Evolutionary conservation across 345 rosid species (phyloP).

Genomic region (thale cress (Arabidopsis thaliana)): TAIR10.1 NC_003075.7:14208001-14208500

Average conservation of each 20-base stretch:
- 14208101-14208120: not conserved
- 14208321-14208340: slow-evolving; percentile 40
- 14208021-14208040: slow-evolving; percentile 28
- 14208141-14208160: slow-evolving; percentile 20
- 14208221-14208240: not conserved
- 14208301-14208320: slow-evolving; percentile 36
- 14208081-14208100: slow-evolving; percentile 1
- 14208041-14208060: slow-evolving; percentile 4
- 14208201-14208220: not conserved
- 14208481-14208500: slow-evolving; percentile 17
- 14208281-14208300: slow-evolving; percentile 8
- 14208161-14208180: slow-evolving; percentile 38
- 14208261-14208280: slow-evolving; percentile 8
- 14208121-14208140: not conserved
- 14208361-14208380: slow-evolving; percentile 36
- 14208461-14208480: slow-evolving; percentile 27
- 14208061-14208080: slow-evolving; percentile 22
- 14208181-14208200: slow-evolving; percentile 8
- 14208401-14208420: slow-evolving; percentile 38
- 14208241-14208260: not conserved
- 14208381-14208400: slow-evolving; percentile 33
- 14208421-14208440: not conserved
- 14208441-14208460: slow-evolving; percentile 34
- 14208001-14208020: slow-evolving; percentile 11
- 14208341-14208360: slow-evolving; percentile 18